These are phyloP conservation scores for Syzygium aqueum DNA, from an alignment of 345 rosid genomes.

Conservation along the genomic window DNA sequence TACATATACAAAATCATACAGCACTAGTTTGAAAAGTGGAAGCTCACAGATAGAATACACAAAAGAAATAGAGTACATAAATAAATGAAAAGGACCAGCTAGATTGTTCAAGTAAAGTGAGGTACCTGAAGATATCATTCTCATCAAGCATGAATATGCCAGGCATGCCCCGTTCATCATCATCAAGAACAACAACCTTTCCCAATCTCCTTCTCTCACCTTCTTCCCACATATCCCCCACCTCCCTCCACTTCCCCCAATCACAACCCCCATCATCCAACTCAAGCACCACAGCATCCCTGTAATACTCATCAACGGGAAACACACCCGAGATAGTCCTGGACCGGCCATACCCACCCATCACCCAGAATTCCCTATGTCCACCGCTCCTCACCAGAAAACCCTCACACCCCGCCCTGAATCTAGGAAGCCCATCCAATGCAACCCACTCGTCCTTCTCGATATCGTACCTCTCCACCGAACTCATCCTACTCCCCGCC, in stretches of 20 bases:
- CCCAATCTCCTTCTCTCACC: slow-evolving; percentile 59
- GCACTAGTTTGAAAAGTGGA: not conserved
- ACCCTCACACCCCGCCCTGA: slow-evolving; percentile 85
- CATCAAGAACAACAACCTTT: slow-evolving; percentile 59
- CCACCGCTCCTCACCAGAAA: slow-evolving; percentile 36
- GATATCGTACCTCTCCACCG: slow-evolving; percentile 70
- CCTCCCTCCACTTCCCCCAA: slow-evolving; percentile 51
- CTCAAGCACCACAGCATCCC: slow-evolving; percentile 75
- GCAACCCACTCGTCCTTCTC: slow-evolving; percentile 65
- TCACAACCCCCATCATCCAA: slow-evolving; percentile 15
- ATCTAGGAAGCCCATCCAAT: slow-evolving; percentile 57
- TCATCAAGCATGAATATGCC: slow-evolving; percentile 68
- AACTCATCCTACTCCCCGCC: slow-evolving; percentile 75
- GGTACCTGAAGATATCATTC: slow-evolving; percentile 56
- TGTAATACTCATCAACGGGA: slow-evolving; percentile 77
- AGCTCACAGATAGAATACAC: not conserved
- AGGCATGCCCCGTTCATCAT: slow-evolving; percentile 30
- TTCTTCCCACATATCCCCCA: slow-evolving; percentile 78
- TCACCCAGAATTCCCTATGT: slow-evolving; percentile 81
- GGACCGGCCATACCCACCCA: slow-evolving; percentile 90
- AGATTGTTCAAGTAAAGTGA: not conserved
- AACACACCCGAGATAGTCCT: slow-evolving; percentile 70
- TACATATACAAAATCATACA: not conserved
- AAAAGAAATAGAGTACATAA: not conserved
- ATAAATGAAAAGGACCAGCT: not conserved